Evolutionary conservation across 768 basidiomycete genomes (phyloP).

Genomic region (Auricularia sp.): DNA sequence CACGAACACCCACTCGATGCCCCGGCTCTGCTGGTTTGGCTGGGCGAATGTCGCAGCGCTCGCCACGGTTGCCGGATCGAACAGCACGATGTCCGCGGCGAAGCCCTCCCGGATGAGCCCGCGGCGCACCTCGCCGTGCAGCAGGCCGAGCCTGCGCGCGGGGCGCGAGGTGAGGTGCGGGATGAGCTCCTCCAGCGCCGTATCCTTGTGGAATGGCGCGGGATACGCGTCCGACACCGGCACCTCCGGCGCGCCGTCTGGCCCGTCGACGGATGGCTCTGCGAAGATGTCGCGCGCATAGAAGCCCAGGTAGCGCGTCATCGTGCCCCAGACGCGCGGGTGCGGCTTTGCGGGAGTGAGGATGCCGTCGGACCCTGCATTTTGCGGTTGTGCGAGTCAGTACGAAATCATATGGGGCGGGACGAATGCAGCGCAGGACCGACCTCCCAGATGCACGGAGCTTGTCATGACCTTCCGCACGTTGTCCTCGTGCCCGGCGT

Average conservation of each 20-base stretch:
- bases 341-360: conserved; percentile 16
- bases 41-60: conserved; percentile 17
- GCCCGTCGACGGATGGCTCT: background rate
- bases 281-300: conserved; percentile 17
- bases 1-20: conserved; percentile 20
- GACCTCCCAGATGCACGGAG: conserved; percentile 18
- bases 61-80: conserved; percentile 15
- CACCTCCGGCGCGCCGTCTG: background rate
- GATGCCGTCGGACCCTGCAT: conserved; percentile 14
- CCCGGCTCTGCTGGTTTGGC: conserved; percentile 13
- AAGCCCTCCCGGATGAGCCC: conserved; percentile 16
- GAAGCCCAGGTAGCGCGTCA: conserved; percentile 8
- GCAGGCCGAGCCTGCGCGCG: conserved; percentile 17
- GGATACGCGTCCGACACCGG: background rate
- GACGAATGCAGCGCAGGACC: background rate
- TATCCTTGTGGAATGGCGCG: background rate
- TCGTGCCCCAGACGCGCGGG: conserved; percentile 13
- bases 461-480: conserved; percentile 19
- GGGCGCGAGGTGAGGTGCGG: conserved; percentile 21
- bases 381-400: too few species aligned
- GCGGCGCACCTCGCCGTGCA: conserved; percentile 8
- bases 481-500: conserved; percentile 22
- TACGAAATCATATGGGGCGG: too few species aligned
- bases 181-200: conserved; percentile 15
- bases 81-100: conserved; percentile 20